phyloP scores from a whole-genome alignment of 169 alveolate genomes.

The Amoebophrya sp. region DNA sequence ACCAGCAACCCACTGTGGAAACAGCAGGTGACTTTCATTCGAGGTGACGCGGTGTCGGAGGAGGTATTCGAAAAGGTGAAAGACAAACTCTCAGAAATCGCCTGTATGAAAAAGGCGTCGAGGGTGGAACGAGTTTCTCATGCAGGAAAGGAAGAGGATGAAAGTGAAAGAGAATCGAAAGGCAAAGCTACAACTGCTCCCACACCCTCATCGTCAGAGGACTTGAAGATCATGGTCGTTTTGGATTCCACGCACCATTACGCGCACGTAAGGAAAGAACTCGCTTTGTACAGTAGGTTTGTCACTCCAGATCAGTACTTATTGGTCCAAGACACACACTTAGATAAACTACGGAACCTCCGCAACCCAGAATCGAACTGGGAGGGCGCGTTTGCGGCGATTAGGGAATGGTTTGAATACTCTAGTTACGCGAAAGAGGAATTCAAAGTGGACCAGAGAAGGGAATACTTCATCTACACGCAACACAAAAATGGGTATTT shows the following conservation, averaged over 20 bases:
- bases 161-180: too few relatives aligned
- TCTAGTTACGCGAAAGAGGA: neutral
- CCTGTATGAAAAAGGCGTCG: too few relatives aligned
- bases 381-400: slow-evolving; percentile 12
- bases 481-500: neutral
- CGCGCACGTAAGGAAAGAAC: neutral
- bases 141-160: too few relatives aligned
- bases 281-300: neutral
- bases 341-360: neutral
- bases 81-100: neutral
- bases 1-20: neutral
- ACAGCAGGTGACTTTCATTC: neutral
- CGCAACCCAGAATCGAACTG: neutral
- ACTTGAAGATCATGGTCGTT: neutral
- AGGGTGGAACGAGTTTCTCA: too few relatives aligned
- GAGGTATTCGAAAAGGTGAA: neutral
- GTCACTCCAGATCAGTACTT: neutral
- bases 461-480: slow-evolving; percentile 10
- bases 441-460: neutral
- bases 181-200: too few relatives aligned
- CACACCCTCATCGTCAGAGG: too few relatives aligned
- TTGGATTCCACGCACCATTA: neutral
- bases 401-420: neutral
- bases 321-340: neutral
- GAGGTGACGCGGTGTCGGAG: neutral